These are phyloP conservation scores for Aspergillus nomiae DNA, from an alignment of 2,329 filamentous ascomycete species.

Conservation along the genomic window DNA sequence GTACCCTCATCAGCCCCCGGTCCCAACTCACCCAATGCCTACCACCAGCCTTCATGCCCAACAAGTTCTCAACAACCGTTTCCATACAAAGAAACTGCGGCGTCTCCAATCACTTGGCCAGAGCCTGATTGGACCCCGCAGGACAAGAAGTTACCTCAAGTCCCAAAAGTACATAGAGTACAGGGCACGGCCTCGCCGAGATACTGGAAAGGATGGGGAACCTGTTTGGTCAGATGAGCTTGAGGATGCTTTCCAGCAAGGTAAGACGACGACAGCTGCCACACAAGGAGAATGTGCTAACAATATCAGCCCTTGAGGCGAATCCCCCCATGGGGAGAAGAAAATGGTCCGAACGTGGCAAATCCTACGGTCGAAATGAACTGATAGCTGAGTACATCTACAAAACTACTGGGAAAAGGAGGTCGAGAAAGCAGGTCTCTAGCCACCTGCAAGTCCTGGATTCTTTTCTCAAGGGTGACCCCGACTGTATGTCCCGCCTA, in stretches of 20 bases:
- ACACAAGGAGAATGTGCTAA: slow-evolving; percentile 16
- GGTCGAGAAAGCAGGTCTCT: slow-evolving; percentile 63
- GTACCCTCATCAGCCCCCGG: slow-evolving; percentile 35
- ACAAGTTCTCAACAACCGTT: slow-evolving; percentile 30
- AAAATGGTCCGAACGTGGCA: slow-evolving; percentile 55
- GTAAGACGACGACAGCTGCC: slow-evolving; percentile 27
- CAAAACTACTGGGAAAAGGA: slow-evolving; percentile 54
- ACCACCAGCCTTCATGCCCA: slow-evolving; percentile 29
- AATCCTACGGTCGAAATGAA: slow-evolving; percentile 62
- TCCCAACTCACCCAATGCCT: slow-evolving; percentile 29
- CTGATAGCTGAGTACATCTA: slow-evolving; percentile 62
- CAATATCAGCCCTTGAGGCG: slow-evolving; percentile 50
- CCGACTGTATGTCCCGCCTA: slow-evolving; percentile 47
- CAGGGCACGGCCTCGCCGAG: slow-evolving; percentile 43
- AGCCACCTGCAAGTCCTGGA: slow-evolving; percentile 67
- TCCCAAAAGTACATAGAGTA: slow-evolving; percentile 50
- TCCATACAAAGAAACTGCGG: slow-evolving; percentile 38
- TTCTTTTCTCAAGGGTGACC: slow-evolving; percentile 55
- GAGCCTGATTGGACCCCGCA: slow-evolving; percentile 27
- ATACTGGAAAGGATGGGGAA: slow-evolving; percentile 47
- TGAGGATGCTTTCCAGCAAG: slow-evolving; percentile 52
- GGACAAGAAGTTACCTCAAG: slow-evolving; percentile 39
- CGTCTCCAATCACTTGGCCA: slow-evolving; percentile 38
- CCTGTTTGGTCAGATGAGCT: slow-evolving; percentile 49
- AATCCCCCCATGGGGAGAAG: slow-evolving; percentile 60